Base-by-base conservation (phyloP, 768 basidiomycete species). In the Boletales sp. region DNA sequence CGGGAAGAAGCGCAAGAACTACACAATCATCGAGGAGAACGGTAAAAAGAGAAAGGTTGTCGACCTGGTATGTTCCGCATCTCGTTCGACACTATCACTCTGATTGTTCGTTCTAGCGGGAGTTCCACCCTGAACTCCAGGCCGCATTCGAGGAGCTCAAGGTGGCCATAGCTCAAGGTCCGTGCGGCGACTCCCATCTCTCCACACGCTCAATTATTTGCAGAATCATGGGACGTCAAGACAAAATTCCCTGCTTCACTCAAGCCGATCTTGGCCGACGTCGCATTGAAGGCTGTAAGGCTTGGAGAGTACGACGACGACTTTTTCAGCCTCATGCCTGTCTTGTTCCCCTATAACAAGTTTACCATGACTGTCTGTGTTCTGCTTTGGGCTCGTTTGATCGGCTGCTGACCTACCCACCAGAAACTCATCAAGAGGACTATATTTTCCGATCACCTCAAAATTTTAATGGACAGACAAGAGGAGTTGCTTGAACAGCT, bases 371-470 rank as follows among this genome's bases (percentile, higher is more conserved):
- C 79, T 44, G 86, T 89, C 47, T 45, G 85, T 75, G 15, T 27
- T 35, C 39, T 17, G 37, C 42, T 30, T 0, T 44, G 34, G 21
- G 8, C 36, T 27, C 12, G 9, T 36, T 32, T 4, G 21, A 21
- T 31, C 40, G 18, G 24, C 13, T 0, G 15, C 54, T 67, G 32
- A 67, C 46, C 0, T 30, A 15, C 24, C 8, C 17, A 12, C 41
- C 63, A 94, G 88, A 97, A 97, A 84, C 79, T 97, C 40, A 88
- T 94, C 67, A 93, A 93, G 64, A 82, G 92, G 8, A 88, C 89
- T n/a, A 81, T 94, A 12, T 94, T 86, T 69, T 62, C 68, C 0
- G 86, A 87, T 9, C 92, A 94, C 58, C 75, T 80, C 47, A 74
- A 76, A 37, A 73, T 88, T 24, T 72, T 94, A 5, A 73, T 75